Base-by-base conservation (phyloP, 768 basidiomycete species). In the Pleurotus pulmonarius region DNA sequence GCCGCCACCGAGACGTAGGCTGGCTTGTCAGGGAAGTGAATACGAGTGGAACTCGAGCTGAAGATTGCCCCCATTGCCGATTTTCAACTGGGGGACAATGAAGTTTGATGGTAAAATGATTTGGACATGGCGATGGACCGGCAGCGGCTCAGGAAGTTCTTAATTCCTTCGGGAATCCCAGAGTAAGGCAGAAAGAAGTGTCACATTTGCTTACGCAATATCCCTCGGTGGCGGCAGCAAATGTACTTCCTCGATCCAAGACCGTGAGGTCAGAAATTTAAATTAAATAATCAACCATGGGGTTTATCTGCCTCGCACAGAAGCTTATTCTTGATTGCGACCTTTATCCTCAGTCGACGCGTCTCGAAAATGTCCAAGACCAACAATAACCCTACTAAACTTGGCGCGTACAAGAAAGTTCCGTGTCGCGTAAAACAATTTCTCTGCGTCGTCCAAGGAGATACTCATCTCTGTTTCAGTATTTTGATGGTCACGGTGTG, bases 401-500 rank as follows among this genome's bases (percentile, higher is more conserved):
- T 34, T 9, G 22, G 38, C 38, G 24, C 7, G 34, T 78, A 72
- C 67, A 81, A 81, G 65, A 76, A 70, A 43, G 69, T 74, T 57
- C 73, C 72, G 26, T 81, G 80, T 66, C 79, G 80, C 25, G 80
- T 79, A 65, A 43, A 41, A 77, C 66, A 7, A 15, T 41, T 56
- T 34, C 11, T 20, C 16, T 5, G 16, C 37, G 38, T 11, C 5
- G 11, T 18, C 5, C 25, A 26, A 15, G 12, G 29, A 18, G n/a
- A 40, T 40, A 25, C 38, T 38, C 20, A 4, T n/a, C 57, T 13
- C 29, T 46, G 6, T 15, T 39, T 37, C 62, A 83, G 82, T 73
- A 83, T 64, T 83, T 77, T 49, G 77, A 81, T 58, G 70, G 70
- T 52, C 63, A 66, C 41, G 82, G 81, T 12, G 67, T 64, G 20